phyloP scores from a whole-genome alignment of 331 rosid species.

The Spiraea crenata region DNA sequence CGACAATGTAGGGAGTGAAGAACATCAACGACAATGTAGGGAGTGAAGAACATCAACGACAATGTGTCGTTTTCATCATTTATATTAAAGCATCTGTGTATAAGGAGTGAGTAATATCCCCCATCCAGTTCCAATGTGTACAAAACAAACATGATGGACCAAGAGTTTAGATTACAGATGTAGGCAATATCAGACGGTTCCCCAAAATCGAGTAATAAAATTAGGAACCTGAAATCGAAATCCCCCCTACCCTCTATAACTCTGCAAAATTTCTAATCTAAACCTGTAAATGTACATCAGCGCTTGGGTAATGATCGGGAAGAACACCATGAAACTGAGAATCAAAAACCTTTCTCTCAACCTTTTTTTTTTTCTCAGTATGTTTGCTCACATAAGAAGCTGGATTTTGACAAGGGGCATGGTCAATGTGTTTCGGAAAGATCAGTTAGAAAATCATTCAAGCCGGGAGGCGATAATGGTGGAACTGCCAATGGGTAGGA shows the following conservation, averaged over 20 bases:
- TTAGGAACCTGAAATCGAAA: slow-evolving; percentile 41
- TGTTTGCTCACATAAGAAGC: slow-evolving; percentile 31
- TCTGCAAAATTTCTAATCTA: slow-evolving; percentile 51
- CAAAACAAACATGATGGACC: slow-evolving; percentile 23
- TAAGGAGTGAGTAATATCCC: no score
- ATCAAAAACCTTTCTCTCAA: slow-evolving; percentile 25
- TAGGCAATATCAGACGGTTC: slow-evolving; percentile 22
- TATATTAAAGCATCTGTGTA: no score
- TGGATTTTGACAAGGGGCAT: background rate
- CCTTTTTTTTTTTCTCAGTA: slow-evolving; percentile 29
- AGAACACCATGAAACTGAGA: slow-evolving; percentile 42
- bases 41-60: no score
- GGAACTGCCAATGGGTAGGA: slow-evolving; percentile 59
- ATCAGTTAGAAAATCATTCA: slow-evolving; percentile 30
- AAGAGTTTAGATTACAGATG: slow-evolving; percentile 28
- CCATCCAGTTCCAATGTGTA: slow-evolving; percentile 25
- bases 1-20: no score
- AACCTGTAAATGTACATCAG: slow-evolving; percentile 60
- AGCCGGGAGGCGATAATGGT: slow-evolving; percentile 74
- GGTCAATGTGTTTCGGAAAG: background rate
- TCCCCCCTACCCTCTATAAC: slow-evolving; percentile 42
- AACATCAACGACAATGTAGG: no score
- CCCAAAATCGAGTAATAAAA: slow-evolving; percentile 27
- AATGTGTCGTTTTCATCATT: no score
- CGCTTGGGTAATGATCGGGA: slow-evolving; percentile 88